Evolutionary conservation across 2,329 filamentous ascomycete species (phyloP), one percentile per base, ranked within the genome.

Genomic region (Clarireedia paspali): DNA sequence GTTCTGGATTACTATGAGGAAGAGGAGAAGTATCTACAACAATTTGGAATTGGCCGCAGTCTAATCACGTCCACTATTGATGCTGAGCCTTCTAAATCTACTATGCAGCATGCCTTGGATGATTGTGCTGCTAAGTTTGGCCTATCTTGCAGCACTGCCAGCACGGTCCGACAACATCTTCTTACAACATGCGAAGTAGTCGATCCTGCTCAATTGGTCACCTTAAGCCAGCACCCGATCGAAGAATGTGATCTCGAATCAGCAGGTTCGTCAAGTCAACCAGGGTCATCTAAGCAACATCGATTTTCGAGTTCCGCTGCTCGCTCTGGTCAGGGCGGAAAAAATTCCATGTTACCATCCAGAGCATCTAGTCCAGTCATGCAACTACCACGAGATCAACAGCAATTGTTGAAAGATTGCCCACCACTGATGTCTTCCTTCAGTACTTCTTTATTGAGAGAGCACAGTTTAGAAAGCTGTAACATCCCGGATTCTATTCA

Each of bases 1-100:
- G 54, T 65, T 47, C 60, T 66, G 10, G 59, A 66, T 5, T 60
- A 65, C 45, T 63, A 60, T 45, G 62, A 60, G 24, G 60, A 56
- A n/a, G 60, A 63, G 42, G 61, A 63, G 27, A 61, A 42, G 27
- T 26, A 17, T 20, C 38, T 46, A 3, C 52, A 39, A 48, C 45
- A 56, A n/a, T 39, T 55, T 27, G 56, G 17, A 7, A 45, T 26
- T 10, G 30, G 27, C 15, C 34, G 42, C 20, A 50, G 53, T 42
- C 24, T 15, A 4, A 26, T n/a, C 14, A 17, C n/a, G 12, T 49
- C 36, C 39, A 15, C n/a, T 12, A 12, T 34, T 2, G 30, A 47
- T 26, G 44, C 44, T 27, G 20, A 5, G 17, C 9, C 20, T 6
- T 24, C 20, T 6, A 20, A 36, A n/a, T 39, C 27, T 34, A 9